Evolutionary conservation across 805 yeast genomes (phyloP), one percentile per base, ranked within the genome.

Genomic region (Candida fluviatilis): DNA sequence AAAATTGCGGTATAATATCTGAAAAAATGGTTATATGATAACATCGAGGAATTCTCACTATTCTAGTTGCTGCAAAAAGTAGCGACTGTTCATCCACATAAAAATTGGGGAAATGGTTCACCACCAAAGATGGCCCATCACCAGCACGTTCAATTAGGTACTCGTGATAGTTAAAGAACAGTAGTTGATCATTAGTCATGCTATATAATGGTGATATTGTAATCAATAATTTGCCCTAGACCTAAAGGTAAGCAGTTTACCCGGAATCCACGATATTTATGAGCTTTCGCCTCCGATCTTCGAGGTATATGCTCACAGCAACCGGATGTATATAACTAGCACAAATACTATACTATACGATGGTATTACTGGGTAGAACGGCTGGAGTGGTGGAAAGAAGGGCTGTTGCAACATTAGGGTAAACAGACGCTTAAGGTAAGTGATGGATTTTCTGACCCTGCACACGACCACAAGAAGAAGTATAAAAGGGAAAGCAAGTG

Each of bases 111-210:
- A 81, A 84, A 56, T 83, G 90, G 23, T 82, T 81, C 7, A 80
- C 56, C 15, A 76, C 73, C 8, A 80, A 47, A 2, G 73, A 57
- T 21, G 51, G 49, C 25, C 53, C 62, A 2, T 57, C 18, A 11
- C 44, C 48, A 5, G 49, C 39, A 23, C 36, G 32, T 30, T 33
- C 36, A 11, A 38, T 60, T 3, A 73, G 47, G 50, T 64, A 79
- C 52, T 83, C 90, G 51, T 83, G 87, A 48, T 80, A 82, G 52
- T 84, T 83, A 69, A 80, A 83, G 52, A 78, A 81, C 38, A 41
- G 43, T 16, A 59, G 25, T 15, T 15, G 34, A 5, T 26, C 29
- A 8, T 26, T 13, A 12, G 13, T 26, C 29, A 26, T 26, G 13
- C n/a, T 26, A 10, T 21, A 21, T 6, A 21, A 21, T 6, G 24